phyloP scores from a whole-genome alignment of 2,329 filamentous ascomycete species.

The Achaetomium macrosporum region DNA sequence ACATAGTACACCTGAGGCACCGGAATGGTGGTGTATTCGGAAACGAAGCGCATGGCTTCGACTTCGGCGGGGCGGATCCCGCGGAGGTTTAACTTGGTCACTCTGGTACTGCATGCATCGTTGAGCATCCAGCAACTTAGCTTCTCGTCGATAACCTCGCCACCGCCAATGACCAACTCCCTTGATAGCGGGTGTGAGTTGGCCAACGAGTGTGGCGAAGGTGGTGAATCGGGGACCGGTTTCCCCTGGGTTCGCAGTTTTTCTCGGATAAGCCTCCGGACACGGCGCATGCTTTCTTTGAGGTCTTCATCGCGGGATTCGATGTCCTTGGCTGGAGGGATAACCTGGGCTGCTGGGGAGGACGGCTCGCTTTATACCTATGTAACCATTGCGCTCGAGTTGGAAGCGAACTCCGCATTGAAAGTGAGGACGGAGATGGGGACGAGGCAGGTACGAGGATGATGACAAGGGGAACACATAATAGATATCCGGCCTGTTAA shows the following conservation, averaged over 20 bases:
- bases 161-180: neutral
- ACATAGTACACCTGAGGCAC: constrained; percentile 9
- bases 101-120: neutral
- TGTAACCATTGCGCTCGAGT: no score
- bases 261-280: neutral
- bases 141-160: neutral
- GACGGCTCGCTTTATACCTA: no score
- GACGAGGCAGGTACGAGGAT: no score
- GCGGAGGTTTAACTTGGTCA: neutral
- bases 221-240: neutral
- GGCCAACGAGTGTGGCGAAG: neutral
- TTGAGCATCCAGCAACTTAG: neutral
- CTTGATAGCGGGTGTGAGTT: neutral
- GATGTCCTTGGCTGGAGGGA: no score
- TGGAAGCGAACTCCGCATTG: no score
- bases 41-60: constrained; percentile 12
- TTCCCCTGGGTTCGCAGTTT: neutral
- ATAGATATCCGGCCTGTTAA: no score
- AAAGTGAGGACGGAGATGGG: no score
- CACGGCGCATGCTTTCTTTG: no score
- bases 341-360: no score
- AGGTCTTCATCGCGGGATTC: no score
- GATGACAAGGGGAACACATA: no score
- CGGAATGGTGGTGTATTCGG: constrained; percentile 11
- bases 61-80: constrained; percentile 3